Evolutionary conservation across 768 basidiomycete genomes (phyloP).

Genomic region (Rhodosporidiobolus odoratus): DNA sequence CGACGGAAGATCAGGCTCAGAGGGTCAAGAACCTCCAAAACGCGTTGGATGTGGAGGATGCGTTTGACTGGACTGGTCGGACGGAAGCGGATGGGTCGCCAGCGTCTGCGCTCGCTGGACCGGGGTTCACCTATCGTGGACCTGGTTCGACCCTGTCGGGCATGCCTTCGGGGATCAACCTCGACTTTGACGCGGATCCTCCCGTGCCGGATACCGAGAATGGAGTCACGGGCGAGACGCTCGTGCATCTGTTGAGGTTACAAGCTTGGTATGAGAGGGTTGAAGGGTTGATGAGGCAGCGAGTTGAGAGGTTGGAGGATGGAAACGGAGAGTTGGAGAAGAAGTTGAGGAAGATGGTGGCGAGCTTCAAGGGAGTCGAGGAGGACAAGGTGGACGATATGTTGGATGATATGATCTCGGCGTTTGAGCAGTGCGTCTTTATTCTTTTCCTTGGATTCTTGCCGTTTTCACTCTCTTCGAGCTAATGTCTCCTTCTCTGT

Average conservation of each 20-base stretch:
- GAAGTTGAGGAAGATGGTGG: slow-evolving; percentile 77
- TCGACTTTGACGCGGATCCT: slow-evolving; percentile 65
- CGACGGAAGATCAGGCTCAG: slow-evolving; percentile 75
- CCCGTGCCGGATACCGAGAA: slow-evolving; percentile 56
- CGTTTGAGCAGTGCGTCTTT: slow-evolving; percentile 56
- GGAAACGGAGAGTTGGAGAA: slow-evolving; percentile 77
- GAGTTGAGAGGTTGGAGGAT: slow-evolving; percentile 66
- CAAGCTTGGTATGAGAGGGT: slow-evolving; percentile 76
- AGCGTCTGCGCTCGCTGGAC: slow-evolving; percentile 42
- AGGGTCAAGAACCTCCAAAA: slow-evolving; percentile 77
- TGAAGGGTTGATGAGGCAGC: slow-evolving; percentile 65
- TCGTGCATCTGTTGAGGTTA: slow-evolving; percentile 69
- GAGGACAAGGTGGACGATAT: slow-evolving; percentile 88
- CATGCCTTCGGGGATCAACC: slow-evolving; percentile 61
- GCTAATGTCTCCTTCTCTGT: too few relatives aligned
- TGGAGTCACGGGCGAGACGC: slow-evolving; percentile 44
- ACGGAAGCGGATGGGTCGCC: slow-evolving; percentile 50
- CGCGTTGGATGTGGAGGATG: slow-evolving; percentile 69
- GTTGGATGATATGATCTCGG: slow-evolving; percentile 75
- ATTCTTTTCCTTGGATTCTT: background rate
- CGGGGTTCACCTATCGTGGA: slow-evolving; percentile 66
- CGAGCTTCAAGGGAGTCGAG: slow-evolving; percentile 77
- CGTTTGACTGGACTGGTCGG: slow-evolving; percentile 84
- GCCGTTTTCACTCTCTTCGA: background rate
- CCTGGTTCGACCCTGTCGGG: slow-evolving; percentile 62